Base-by-base conservation (phyloP, 306 rosid genomes). In the Trichosanthes truncata region DNA sequence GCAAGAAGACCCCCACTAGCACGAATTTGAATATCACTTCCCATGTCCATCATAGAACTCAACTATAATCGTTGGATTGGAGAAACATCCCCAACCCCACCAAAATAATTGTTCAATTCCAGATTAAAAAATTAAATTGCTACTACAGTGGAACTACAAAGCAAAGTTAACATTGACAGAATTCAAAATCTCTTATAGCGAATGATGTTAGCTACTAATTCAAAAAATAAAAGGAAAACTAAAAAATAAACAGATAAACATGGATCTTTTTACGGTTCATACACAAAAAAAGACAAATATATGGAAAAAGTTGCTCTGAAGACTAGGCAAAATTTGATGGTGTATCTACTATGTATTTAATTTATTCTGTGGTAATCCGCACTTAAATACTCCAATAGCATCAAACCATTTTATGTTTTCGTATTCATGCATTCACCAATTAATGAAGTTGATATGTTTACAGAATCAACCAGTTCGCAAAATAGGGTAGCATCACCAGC, bases 1-100 rank as follows among this genome's bases (percentile, higher is more conserved):
- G 97, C 93, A 79, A 95, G 98, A 82, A 95, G 97, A 78, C 98
- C 98, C 60, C 98, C 98, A 68, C 98, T 90, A 51, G 90, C 92
- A 71, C 98, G 97, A 86, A 95, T 92, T 87, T 95, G 97, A 80
- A 95, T 85, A 80, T 95, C 98, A 87, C 91, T 92, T 86, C 88
- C 90, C 97, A 89, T 84, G 87, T 95, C 93, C 97, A 95, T 95
- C 97, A 95, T 90, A 85, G 98, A 95, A 86, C 87, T 95, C 88
- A 95, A 74, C 98, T 92, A 87, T 76, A 82, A 73, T 82, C 21
- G 76, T 71, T 69, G 62, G 76, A 81, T n/a, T 59, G 78, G 76
- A 33, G 74, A 60, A 73, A 55, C 18, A 36, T 51, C 57, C 40
- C 73, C 29, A 48, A 43, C 23, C 26, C 57, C 56, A 45, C n/a